Evolutionary conservation across 2,329 filamentous ascomycete species (phyloP), one percentile per base, ranked within the genome.

Genomic region (Botrytis aclada): DNA sequence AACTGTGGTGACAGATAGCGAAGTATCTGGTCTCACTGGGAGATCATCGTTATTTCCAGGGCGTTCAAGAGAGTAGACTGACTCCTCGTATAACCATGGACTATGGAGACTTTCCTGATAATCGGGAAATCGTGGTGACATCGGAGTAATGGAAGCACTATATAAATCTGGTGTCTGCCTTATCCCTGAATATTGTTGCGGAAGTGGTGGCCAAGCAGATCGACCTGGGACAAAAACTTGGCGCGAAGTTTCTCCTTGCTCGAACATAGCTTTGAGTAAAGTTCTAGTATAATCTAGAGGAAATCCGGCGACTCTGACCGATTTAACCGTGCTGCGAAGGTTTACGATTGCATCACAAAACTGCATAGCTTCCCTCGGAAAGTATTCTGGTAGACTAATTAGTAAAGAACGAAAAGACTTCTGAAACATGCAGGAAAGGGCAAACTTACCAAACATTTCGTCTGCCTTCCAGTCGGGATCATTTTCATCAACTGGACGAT

Each of bases 271-370:
- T 16, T 72, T 29, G 2, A 78, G 66, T 18, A 77, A 39, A 25
- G 61, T 66, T 37, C 71, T 54, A 18, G 76, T 73, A 29, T 76
- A 76, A 43, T 72, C 70, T 5, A 60, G 25, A 25, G 72, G 51
- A 69, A 79, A 78, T 34, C 77, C 77, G 29, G 76, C 74, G 7
- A 79, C 54, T 64, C 77, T 69, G 32, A 64, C 76, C 10, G 45
- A 69, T 10, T 71, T 65, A 14, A 77, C 34, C 25, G 70, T 72
- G 6, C 76, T 75, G 12, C 73, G 70, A 63, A 79, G 74, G 32
- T 70, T 62, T 34, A 54, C 60, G 16, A 77, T 34, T 18, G 54
- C 58, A 64, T 77, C 74, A 54, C 72, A 75, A 14, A 79, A 54
- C 29, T 54, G 54, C 51, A 76, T 51, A 25, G 63, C 34, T 32